phyloP scores from a whole-genome alignment of 768 basidiomycete genomes.

The Pholiota molesta region DNA sequence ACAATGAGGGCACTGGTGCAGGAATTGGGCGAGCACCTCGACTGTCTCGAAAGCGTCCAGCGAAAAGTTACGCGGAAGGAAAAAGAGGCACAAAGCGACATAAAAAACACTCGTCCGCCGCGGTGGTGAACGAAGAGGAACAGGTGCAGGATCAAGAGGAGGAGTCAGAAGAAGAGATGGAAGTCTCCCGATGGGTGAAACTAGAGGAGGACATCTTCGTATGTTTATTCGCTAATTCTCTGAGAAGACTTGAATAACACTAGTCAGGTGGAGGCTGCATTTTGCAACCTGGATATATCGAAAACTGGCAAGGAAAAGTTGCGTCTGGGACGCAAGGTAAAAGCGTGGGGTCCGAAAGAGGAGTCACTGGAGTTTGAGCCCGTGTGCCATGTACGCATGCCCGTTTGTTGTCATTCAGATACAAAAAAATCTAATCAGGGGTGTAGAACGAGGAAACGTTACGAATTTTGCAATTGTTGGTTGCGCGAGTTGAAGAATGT shows the following conservation, averaged over 20 bases:
- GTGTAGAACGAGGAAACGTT: neutral
- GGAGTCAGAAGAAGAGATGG: no score
- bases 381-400: neutral
- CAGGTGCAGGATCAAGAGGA: no score
- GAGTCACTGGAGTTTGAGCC: neutral
- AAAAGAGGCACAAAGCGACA: no score
- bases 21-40: no score
- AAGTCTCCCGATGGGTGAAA: no score
- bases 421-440: neutral
- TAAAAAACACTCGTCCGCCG: no score
- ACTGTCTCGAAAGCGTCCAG: no score
- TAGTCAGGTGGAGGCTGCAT: neutral
- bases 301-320: neutral
- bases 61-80: no score
- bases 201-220: no score
- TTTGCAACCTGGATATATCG: neutral
- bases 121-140: no score
- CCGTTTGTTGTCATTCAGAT: neutral
- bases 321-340: neutral
- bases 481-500: neutral
- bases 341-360: neutral
- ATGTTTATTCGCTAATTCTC: neutral
- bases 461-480: neutral
- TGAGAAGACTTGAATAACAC: neutral
- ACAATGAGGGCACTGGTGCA: no score